Base-by-base conservation (phyloP, 2,329 filamentous ascomycete genomes). In the Beauveria rudraprayagi region DNA sequence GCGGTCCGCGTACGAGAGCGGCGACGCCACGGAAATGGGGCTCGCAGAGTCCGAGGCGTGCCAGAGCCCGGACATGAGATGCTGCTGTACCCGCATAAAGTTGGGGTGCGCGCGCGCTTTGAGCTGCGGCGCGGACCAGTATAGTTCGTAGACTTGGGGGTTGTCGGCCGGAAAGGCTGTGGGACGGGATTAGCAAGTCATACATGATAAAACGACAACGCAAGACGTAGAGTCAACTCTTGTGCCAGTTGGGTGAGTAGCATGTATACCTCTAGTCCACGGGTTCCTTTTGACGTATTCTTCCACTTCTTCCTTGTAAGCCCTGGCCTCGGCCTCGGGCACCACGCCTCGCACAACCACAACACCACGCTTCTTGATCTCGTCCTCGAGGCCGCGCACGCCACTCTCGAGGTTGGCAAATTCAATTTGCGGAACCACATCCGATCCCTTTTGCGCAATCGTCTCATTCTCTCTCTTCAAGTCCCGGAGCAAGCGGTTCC, bases 81-180 rank as follows among this genome's bases (percentile, higher is more conserved):
- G 82, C 8, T 74, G 75, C 66, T 91, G 88, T 0, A 83, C 77
- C 24, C 74, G 70, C 22, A 91, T 73, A 64, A 91, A 73, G 63
- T 85, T 83, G 0, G 85, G 82, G 68, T 92, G 86, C 0, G 80
- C 75, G n/a, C 89, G 81, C 3, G 87, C 88, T 64, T 82, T 80
- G 48, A 89, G 76, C 70, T 92, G 89, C 1, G 86, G 77, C 1
- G 79, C 78, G 0, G 87, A 88, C 88, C 88, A 91, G 73, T 91
- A 92, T 1, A 92, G 76, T 70, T 91, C 89, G 67, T 84, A 90
- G 6, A 92, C 88, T 50, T 89, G 85, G 0, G 87, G 88, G 47
- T 86, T 79, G 51, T 87, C 75, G 0, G 80, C 72, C 0, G 88
- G 89, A 64, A 90, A 92, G 2, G 84, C 88, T 81, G 44, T 19